Base-by-base conservation (phyloP, 345 rosid species). In the Euphorbia tirucalli region DNA sequence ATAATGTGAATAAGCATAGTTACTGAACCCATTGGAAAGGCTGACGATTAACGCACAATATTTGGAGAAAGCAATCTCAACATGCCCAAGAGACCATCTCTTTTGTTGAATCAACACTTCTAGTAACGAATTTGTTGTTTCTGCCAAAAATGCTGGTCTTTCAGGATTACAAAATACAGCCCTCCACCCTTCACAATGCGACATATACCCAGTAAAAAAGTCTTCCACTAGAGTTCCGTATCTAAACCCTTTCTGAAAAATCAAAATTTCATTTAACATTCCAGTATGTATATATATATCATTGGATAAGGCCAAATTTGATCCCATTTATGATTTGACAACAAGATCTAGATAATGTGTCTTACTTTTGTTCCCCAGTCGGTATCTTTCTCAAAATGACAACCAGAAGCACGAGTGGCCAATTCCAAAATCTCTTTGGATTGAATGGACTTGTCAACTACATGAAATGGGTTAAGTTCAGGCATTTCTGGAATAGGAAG, bases 221-320 rank as follows among this genome's bases (percentile, higher is more conserved):
- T 91, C 96, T 78, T 93, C 98, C 13, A 88, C 96, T 59, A 93
- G 60, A 0, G 96, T 86, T 0, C 96, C 96, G 69, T 88, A 91
- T 69, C 86, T 72, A 30, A 78, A 80, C 0, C 98, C 97, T 44
- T 74, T 78, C 92, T 90, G 77, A 69, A 78, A 35, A 35, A 35
- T 35, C 39, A 35, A 35, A 35, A 35, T n/a, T n/a, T n/a, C n/a
- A n/a, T n/a, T n/a, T n/a, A n/a, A n/a, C n/a, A n/a, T n/a, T n/a
- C n/a, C n/a, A n/a, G n/a, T n/a, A n/a, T n/a, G n/a, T n/a, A n/a
- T n/a, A n/a, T n/a, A n/a, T 35, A 7, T 7, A 35, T 35, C 39
- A 35, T 35, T 35, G 39, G 39, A 35, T 35, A 3, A n/a, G n/a
- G n/a, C n/a, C n/a, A n/a, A n/a, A n/a, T n/a, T n/a, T n/a, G n/a